phyloP scores from a whole-genome alignment of 208 protist genomes.

The Trypanosoma avium region DNA sequence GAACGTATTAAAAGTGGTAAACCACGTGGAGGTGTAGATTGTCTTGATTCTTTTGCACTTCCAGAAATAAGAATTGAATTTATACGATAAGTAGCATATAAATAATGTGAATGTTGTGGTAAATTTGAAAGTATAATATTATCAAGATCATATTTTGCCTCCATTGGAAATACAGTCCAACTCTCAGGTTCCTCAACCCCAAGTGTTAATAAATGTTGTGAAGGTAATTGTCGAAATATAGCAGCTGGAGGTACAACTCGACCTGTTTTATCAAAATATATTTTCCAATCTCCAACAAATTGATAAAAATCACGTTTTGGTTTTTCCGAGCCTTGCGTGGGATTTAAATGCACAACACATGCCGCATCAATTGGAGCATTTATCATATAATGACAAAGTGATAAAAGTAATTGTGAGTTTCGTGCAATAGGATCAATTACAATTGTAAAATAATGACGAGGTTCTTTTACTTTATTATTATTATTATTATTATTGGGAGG shows the following conservation, averaged over 20 bases:
- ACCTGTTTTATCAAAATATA: conserved; percentile 79
- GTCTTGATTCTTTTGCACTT: conserved; percentile 33
- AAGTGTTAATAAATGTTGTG: conserved; percentile 63
- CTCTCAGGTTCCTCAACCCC: conserved; percentile 88
- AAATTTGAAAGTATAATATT: conserved; percentile 93
- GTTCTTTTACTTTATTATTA: not conserved
- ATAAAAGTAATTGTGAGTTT: conserved; percentile 78
- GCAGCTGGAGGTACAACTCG: conserved; percentile 50
- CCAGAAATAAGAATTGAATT: conserved; percentile 90
- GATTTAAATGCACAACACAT: conserved; percentile 80
- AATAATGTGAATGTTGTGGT: conserved; percentile 26
- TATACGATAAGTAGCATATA: conserved; percentile 87
- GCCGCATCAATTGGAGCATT: conserved; percentile 37
- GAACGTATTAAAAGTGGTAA: conserved; percentile 80
- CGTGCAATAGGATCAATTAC: conserved; percentile 90
- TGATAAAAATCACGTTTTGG: conserved; percentile 92
- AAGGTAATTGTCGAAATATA: conserved; percentile 53
- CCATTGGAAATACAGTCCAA: conserved; percentile 85
- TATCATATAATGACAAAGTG: conserved; percentile 71
- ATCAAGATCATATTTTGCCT: conserved; percentile 92
- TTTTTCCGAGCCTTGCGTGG: conserved; percentile 42
- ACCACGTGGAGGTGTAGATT: conserved; percentile 41
- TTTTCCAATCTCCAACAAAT: conserved; percentile 66
- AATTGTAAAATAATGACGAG: conserved; percentile 46
- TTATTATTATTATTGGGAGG: no score